Base-by-base conservation (phyloP, 306 rosid genomes). In the Dryas alaskensis region DNA sequence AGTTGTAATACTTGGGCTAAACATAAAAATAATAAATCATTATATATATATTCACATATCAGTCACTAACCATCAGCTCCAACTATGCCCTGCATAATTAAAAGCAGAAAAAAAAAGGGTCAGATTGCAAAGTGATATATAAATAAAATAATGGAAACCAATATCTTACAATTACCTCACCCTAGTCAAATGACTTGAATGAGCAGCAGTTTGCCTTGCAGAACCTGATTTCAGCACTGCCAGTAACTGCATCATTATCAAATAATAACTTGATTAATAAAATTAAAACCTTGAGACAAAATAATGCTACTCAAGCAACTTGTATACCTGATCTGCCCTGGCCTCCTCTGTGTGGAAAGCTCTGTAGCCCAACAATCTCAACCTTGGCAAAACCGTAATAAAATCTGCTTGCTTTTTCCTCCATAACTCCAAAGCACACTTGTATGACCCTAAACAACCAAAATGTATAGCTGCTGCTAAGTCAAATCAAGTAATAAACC, bases 21-120 rank as follows among this genome's bases (percentile, higher is more conserved):
- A 42, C 31, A 71, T 4, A 47, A 71, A 22, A 43, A n/a, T 46
- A 13, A 48, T 47, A 8, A 10, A 72, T 27, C n/a, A 51, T 51
- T 54, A 12, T 27, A 70, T 25, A 70, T 25, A 47, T 45, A 71
- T 55, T 42, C 10, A 31, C 6, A 60, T 4, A 37, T 40, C 4
- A 62, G 66, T 63, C 80, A 81, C 89, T 74, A 77, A 89, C 93
- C 93, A 61, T 79, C 59, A 44, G 61, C 82, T 86, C 78, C 76
- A 54, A 69, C 78, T 67, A 84, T 7, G 61, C 70, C 86, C 93
- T 89, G 89, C 85, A 86, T n/a, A 74, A 27, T 52, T 3, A 40
- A 78, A 69, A 48, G 4, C 70, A 75, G 52, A 71, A n/a, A 6
- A 58, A 46, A 42, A 65, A 39, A 72, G 47, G 64, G n/a, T 76